These are phyloP conservation scores for Nepenthes alata DNA, from an alignment of 179 eudicot genomes.

Conservation along the genomic window DNA sequence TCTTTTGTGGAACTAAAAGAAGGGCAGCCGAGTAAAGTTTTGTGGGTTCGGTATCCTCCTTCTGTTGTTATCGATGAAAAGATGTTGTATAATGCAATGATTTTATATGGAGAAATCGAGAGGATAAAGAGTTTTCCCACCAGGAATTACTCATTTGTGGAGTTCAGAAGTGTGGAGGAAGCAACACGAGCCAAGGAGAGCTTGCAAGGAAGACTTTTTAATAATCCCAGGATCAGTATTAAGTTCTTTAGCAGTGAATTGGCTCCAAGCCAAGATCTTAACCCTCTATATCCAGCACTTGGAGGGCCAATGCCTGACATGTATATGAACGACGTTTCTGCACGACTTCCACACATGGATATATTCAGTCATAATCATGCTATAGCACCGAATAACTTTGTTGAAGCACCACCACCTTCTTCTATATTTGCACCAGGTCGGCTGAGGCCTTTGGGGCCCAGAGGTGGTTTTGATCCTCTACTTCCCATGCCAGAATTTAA, in stretches of 20 bases:
- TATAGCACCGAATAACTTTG: conserved; percentile 26
- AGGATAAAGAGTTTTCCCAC: conserved; percentile 26
- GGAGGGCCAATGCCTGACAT: conserved; percentile 48
- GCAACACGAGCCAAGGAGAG: conserved; percentile 40
- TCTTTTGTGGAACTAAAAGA: conserved; percentile 35
- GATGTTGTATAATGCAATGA: conserved; percentile 43
- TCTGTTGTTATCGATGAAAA: conserved; percentile 31
- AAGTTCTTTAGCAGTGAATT: conserved; percentile 44
- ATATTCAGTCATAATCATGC: conserved; percentile 26
- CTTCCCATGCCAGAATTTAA: conserved; percentile 33
- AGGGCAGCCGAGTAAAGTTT: conserved; percentile 30
- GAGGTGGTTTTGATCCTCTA: conserved; percentile 39
- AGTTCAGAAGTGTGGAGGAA: conserved; percentile 45
- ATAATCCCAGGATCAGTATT: conserved; percentile 34
- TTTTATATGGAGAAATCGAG: conserved; percentile 39
- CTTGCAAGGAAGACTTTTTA: conserved; percentile 35
- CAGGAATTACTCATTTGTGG: conserved; percentile 39
- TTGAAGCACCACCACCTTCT: conserved; percentile 33
- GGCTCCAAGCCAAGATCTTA: conserved; percentile 38
- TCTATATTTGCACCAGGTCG: conserved; percentile 15
- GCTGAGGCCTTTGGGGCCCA: conserved; percentile 47
- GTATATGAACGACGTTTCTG: conserved; percentile 30
- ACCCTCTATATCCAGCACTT: conserved; percentile 27
- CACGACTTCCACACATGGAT: conserved; percentile 34
- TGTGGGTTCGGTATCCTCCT: conserved; percentile 47